Evolutionary conservation across 2,329 filamentous ascomycete genomes (phyloP).

Genomic region (Fusarium citri): DNA sequence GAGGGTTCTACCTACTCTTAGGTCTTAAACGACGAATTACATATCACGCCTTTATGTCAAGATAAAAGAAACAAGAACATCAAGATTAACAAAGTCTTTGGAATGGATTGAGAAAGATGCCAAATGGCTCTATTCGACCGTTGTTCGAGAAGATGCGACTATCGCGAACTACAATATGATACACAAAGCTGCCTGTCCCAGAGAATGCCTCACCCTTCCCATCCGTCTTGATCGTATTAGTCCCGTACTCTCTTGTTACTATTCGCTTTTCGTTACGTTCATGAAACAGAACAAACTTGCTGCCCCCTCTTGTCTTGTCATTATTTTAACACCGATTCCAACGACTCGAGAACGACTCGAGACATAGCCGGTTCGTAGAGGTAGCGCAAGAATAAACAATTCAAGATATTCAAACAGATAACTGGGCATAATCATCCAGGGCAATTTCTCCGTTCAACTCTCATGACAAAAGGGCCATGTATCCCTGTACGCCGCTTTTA

Average conservation of each 20-base stretch:
- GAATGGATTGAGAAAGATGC: slow-evolving; percentile 31
- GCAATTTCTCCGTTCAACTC: slow-evolving; percentile 13
- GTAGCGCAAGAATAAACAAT: slow-evolving; percentile 28
- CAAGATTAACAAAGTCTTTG: slow-evolving; percentile 19
- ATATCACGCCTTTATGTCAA: slow-evolving; percentile 22
- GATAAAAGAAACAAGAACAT: slow-evolving; percentile 16
- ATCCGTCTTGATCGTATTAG: slow-evolving; percentile 37
- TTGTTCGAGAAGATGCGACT: slow-evolving; percentile 34
- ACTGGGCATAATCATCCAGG: slow-evolving; percentile 24
- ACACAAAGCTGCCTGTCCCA: slow-evolving; percentile 32
- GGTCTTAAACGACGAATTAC: slow-evolving; percentile 9
- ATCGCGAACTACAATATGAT: slow-evolving; percentile 47
- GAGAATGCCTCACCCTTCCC: slow-evolving; percentile 18
- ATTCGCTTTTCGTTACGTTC: slow-evolving; percentile 41
- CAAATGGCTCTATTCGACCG: slow-evolving; percentile 25
- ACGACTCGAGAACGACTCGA: slow-evolving; percentile 33
- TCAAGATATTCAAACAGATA: slow-evolving; percentile 21
- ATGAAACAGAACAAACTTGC: slow-evolving; percentile 33
- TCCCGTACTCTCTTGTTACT: slow-evolving; percentile 26
- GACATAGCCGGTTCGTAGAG: slow-evolving; percentile 26
- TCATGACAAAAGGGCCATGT: slow-evolving; percentile 14
- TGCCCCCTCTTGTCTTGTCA: slow-evolving; percentile 21
- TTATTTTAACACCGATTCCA: slow-evolving; percentile 8
- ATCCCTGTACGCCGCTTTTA: slow-evolving; percentile 27
- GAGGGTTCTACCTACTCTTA: slow-evolving; percentile 74